Percentiles rank a stretch among this genome's conserved stretches.
phyloP scores from a whole-genome alignment of 495 filamentous ascomycete genomes.

The Neurospora discreta region DNA sequence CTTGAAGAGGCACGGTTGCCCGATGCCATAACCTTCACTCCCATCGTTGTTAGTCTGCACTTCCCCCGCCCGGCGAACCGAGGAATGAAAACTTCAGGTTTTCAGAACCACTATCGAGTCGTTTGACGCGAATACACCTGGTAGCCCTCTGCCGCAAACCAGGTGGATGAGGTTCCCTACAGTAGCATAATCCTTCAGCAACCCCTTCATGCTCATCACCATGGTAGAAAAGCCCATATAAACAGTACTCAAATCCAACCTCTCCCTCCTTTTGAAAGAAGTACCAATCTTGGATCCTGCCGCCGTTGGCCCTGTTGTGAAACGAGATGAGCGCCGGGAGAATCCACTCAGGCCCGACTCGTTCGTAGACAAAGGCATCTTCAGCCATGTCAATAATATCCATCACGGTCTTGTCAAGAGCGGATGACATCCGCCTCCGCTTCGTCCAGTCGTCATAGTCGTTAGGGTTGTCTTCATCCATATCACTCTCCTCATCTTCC shows the following conservation, averaged over 20 bases:
- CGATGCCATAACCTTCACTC: too few species aligned
- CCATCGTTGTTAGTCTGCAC: too few species aligned
- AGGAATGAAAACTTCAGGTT: background rate
- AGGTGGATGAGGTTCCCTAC: background rate
- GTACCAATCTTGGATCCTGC: background rate
- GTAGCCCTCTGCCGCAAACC: background rate
- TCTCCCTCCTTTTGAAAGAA: background rate
- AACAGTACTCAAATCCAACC: background rate
- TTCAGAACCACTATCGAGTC: background rate
- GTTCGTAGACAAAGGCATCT: rapidly evolving
- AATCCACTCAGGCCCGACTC: background rate
- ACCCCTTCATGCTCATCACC: background rate
- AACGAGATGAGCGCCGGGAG: background rate
- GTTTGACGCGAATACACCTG: background rate
- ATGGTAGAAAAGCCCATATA: background rate
- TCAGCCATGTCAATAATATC: background rate
- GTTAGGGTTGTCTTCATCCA: background rate
- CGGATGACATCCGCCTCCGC: background rate
- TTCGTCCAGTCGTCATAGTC: background rate
- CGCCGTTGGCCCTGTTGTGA: background rate
- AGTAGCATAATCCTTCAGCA: background rate
- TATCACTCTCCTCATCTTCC: background rate
- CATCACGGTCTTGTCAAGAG: background rate
- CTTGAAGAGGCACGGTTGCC: too few species aligned
- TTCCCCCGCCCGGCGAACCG: background rate